These are phyloP conservation scores for Trichoderma harzianum DNA, from an alignment of 2,329 filamentous ascomycete species.

Conservation along the genomic window DNA sequence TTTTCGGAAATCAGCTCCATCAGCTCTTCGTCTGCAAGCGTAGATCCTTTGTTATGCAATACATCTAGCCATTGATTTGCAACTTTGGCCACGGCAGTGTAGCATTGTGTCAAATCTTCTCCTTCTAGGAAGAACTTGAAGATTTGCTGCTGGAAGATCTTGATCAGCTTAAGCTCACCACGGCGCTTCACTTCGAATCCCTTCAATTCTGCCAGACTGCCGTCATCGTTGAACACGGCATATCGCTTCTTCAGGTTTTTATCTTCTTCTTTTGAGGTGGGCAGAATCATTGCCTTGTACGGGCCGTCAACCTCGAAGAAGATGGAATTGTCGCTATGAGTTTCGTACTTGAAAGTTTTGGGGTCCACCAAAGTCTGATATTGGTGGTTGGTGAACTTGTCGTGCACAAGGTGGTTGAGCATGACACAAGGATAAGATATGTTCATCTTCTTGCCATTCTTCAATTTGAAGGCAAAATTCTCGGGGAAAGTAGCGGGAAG, in stretches of 20 bases:
- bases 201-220: conserved; percentile 90
- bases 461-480: conserved; percentile 90
- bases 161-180: conserved; percentile 98
- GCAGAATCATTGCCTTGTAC: conserved; percentile 95
- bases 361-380: conserved; percentile 87
- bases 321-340: conserved; percentile 97
- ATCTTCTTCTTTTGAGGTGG: conserved; percentile 97
- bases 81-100: conserved; percentile 86
- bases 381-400: conserved; percentile 92
- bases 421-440: conserved; percentile 99
- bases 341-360: conserved; percentile 83
- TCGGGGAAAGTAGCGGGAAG: conserved; percentile 93
- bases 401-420: conserved; percentile 96
- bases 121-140: conserved; percentile 99
- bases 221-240: conserved; percentile 97
- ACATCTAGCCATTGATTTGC: conserved; percentile 98
- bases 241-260: conserved; percentile 99
- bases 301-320: conserved; percentile 99
- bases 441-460: conserved; percentile 92
- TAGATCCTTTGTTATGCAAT: conserved; percentile 80
- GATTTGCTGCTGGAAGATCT: conserved; percentile 98
- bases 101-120: conserved; percentile 80
- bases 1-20: conserved; percentile 99
- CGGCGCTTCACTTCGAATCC: conserved; percentile 96
- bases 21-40: conserved; percentile 90